These are phyloP conservation scores for Cladophialophora immunda DNA, from an alignment of 2,329 filamentous ascomycete species.

Conservation along the genomic window DNA sequence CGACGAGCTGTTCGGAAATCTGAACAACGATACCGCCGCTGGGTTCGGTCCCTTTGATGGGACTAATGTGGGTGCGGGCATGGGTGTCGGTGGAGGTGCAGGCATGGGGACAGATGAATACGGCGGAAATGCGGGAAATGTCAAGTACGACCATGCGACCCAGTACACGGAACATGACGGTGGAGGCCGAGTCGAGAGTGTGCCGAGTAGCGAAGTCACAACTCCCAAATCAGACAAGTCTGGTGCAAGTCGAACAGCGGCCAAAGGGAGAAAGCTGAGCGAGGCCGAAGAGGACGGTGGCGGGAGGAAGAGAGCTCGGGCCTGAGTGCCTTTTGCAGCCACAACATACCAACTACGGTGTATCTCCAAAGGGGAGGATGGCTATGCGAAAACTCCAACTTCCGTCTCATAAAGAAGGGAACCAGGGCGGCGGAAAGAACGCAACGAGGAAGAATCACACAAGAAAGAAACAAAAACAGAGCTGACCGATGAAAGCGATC, in stretches of 20 bases:
- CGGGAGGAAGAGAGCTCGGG: conserved; percentile 25
- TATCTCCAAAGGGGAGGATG: background rate
- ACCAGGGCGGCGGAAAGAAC: background rate
- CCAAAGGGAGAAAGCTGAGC: conserved; percentile 31
- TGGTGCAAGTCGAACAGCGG: background rate
- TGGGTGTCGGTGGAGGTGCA: conserved; percentile 41
- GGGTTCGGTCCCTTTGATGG: conserved; percentile 41
- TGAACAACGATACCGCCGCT: conserved; percentile 43
- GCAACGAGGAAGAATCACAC: background rate
- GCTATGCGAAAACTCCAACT: background rate
- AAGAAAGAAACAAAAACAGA: background rate
- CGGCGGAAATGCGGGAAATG: conserved; percentile 21
- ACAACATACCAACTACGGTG: background rate
- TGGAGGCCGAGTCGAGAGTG: conserved; percentile 49
- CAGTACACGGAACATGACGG: conserved; percentile 44
- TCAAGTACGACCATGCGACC: conserved; percentile 34
- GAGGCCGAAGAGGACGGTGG: conserved; percentile 15
- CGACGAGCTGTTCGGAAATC: conserved; percentile 53
- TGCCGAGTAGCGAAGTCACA: conserved; percentile 55
- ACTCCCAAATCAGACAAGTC: conserved; percentile 46
- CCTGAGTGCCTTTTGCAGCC: background rate
- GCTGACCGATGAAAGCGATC: background rate
- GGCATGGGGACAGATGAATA: conserved; percentile 21
- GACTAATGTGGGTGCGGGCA: conserved; percentile 29
- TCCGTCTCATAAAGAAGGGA: background rate